Evolutionary conservation across 805 yeast genomes (phyloP).

Genomic region (Candida nitratophila): DNA sequence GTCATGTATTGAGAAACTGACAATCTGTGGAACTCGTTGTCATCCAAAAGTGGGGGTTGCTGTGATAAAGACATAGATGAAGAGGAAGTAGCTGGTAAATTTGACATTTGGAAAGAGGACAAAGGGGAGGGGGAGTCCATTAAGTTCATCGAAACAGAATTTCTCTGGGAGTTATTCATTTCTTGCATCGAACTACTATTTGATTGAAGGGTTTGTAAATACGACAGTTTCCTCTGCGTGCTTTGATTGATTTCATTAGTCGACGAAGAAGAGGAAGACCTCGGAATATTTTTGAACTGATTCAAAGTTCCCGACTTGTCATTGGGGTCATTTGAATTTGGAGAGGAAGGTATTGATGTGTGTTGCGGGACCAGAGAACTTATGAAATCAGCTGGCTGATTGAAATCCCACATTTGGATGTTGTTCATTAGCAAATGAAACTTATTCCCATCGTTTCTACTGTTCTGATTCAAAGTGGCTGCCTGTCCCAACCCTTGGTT

Average conservation of each 20-base stretch:
- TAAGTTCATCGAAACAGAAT: background rate
- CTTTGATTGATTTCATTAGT: too few species aligned
- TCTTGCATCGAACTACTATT: too few species aligned
- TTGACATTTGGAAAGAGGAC: too few species aligned
- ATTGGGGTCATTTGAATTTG: background rate
- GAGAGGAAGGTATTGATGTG: background rate
- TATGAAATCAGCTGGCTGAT: background rate
- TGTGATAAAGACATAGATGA: too few species aligned
- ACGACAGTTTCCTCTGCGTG: too few species aligned
- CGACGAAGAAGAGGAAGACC: too few species aligned
- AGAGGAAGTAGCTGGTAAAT: too few species aligned
- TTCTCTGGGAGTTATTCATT: background rate
- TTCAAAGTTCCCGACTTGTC: too few species aligned
- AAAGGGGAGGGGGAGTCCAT: background rate
- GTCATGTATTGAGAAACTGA: too few species aligned
- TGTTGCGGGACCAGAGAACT: background rate
- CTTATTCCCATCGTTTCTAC: slow-evolving; percentile 2
- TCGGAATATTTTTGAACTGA: too few species aligned
- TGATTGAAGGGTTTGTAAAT: background rate
- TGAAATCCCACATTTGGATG: slow-evolving; percentile 16
- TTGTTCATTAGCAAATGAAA: slow-evolving; percentile 16
- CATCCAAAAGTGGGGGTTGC: background rate
- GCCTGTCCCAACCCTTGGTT: too few species aligned
- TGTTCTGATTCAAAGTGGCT: too few species aligned
- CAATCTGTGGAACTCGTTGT: background rate